phyloP scores from a whole-genome alignment of 2,329 filamentous ascomycete species.

The Fusarium coffeatum region DNA sequence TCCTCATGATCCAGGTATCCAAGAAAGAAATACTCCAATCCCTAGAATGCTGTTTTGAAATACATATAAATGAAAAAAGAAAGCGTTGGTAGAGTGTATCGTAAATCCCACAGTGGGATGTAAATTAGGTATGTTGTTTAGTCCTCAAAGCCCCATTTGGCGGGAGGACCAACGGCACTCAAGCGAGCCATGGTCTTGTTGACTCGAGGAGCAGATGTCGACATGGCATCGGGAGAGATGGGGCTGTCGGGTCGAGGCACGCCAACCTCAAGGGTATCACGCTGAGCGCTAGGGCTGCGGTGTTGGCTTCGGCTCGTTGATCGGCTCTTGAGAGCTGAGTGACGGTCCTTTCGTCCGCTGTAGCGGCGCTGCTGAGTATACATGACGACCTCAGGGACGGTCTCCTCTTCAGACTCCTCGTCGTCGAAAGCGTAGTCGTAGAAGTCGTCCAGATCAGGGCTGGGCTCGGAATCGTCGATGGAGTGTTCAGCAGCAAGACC shows the following conservation, averaged over 20 bases:
- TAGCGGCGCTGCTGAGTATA: conserved; percentile 34
- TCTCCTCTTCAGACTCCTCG: conserved; percentile 39
- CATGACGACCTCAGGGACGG: conserved; percentile 31
- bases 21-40: conserved; percentile 36
- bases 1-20: conserved; percentile 39
- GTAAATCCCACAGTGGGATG: conserved; percentile 8
- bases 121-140: conserved; percentile 13
- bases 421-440: conserved; percentile 52
- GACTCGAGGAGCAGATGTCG: conserved; percentile 41
- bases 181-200: conserved; percentile 57
- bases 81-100: conserved; percentile 27
- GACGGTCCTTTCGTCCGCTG: conserved; percentile 17
- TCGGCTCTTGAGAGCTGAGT: conserved; percentile 23
- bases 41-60: conserved; percentile 30
- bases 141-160: conserved; percentile 41
- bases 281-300: conserved; percentile 2
- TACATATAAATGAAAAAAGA: conserved; percentile 19
- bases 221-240: conserved; percentile 52
- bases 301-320: conserved; percentile 23
- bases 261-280: conserved; percentile 39
- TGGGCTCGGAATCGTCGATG: conserved; percentile 49
- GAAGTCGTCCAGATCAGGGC: conserved; percentile 55
- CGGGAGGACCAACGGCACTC: conserved; percentile 49
- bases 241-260: conserved; percentile 57
- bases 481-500: conserved; percentile 34